Base-by-base conservation (phyloP, 352 stramenopile genomes). In the Globisporangium spiculum region DNA sequence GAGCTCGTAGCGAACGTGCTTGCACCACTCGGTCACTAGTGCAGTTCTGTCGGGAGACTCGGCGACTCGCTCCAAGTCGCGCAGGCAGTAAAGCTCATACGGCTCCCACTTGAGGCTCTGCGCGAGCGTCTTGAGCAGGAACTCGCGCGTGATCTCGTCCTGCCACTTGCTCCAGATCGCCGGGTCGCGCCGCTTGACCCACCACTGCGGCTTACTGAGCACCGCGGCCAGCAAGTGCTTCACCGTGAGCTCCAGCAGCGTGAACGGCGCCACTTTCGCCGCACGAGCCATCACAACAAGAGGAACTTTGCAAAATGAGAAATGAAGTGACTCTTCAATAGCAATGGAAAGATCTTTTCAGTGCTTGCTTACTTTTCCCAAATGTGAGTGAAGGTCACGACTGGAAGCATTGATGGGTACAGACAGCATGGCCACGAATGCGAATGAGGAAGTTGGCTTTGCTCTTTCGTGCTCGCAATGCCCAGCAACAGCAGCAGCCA, bases 151-250 rank as follows among this genome's bases (percentile, higher is more conserved):
- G 20, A 70, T 32, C 44, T 70, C 56, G 7, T 34, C n/a, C 5
- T 60, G 46, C 65, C 56, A 70, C 44, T 30, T 70, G 48, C 4
- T 18, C 38, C 65, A 32, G 22, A 70, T 70, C 38, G 24, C 65
- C 18, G 41, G 18, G 20, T 70, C 65, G 12, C 54, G 44, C 30
- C 65, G 41, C 65, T 70, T 70, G 65, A 57, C 20, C 65, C 41
- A 60, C 65, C 65, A 65, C 65, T 54, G 65, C 65, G 56, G 44
- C 36, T 70, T 70, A 34, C 32, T 32, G 12, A 70, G 55, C 41
- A 65, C 46, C 3, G 56, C 26, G 14, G 9, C 27, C 12, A 53
- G 4, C 14, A 56, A 46, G 30, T 38, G 56, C 56, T 60, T 64
- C 5, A 60, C 34, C n/a, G 44, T 58, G 30, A 70, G 56, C 24